phyloP scores from a whole-genome alignment of 768 basidiomycete species.

The Cyclocybe aegerita region DNA sequence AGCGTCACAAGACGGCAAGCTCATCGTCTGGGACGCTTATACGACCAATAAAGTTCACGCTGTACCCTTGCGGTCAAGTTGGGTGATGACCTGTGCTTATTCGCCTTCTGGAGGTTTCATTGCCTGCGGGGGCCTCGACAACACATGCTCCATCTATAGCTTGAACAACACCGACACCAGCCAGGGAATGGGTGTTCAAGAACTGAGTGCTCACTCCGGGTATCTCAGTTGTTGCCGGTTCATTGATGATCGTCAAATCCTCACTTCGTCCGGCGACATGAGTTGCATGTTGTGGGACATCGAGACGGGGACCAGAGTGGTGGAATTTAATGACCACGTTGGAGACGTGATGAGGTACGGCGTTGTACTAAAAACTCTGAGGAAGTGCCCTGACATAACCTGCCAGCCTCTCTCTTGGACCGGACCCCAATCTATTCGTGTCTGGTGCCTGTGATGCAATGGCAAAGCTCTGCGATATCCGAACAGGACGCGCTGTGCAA shows the following conservation, averaged over 20 bases:
- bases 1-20: slow-evolving; percentile 98
- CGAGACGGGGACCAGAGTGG: slow-evolving; percentile 94
- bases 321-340: slow-evolving; percentile 98
- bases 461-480: slow-evolving; percentile 98
- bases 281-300: slow-evolving; percentile 99
- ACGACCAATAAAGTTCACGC: slow-evolving; percentile 99
- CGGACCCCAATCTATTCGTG: slow-evolving; percentile 92
- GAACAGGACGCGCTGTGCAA: slow-evolving; percentile 95
- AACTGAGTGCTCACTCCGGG: slow-evolving; percentile 95
- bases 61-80: slow-evolving; percentile 94
- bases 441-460: slow-evolving; percentile 99
- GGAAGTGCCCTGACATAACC: slow-evolving; percentile 12
- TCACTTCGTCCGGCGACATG: slow-evolving; percentile 98
- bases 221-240: slow-evolving; percentile 98
- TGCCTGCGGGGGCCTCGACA: slow-evolving; percentile 98
- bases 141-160: slow-evolving; percentile 98
- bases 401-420: slow-evolving; percentile 85
- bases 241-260: slow-evolving; percentile 97
- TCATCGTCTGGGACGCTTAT: slow-evolving; percentile 99
- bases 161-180: slow-evolving; percentile 79
- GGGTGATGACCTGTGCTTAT: slow-evolving; percentile 99
- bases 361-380: not conserved
- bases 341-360: slow-evolving; percentile 99
- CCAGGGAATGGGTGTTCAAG: slow-evolving; percentile 85
- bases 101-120: slow-evolving; percentile 98